Conservation (phyloP, 164 flowering plant genomes). For the Malania oleifera region DNA sequence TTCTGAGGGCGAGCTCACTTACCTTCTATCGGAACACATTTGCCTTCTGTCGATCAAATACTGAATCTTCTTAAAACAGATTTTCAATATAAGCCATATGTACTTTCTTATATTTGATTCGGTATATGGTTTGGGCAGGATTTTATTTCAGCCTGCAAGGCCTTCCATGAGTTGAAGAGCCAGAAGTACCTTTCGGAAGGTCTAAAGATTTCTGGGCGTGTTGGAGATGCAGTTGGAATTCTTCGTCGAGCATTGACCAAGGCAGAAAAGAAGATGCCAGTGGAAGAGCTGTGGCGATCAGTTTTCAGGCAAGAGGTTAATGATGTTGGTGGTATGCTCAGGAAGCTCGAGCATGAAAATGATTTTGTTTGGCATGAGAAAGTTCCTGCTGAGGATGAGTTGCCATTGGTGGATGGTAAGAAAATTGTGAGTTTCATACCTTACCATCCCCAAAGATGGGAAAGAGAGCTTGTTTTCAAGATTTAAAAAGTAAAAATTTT, state of each 20-base stretch:
- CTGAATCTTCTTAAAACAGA: too few relatives aligned
- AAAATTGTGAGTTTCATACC: conserved; percentile 39
- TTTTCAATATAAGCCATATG: too few relatives aligned
- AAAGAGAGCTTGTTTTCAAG: conserved; percentile 41
- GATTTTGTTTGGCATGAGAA: conserved; percentile 50
- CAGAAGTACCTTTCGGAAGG: conserved; percentile 40
- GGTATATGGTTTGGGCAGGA: conserved; percentile 46
- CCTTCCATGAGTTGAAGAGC: conserved; percentile 46
- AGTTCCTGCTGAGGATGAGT: conserved; percentile 29
- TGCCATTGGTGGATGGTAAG: conserved; percentile 46
- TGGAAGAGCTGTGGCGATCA: conserved; percentile 42
- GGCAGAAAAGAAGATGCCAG: conserved; percentile 28
- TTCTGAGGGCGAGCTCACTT: too few relatives aligned
- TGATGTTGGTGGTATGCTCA: conserved; percentile 25
- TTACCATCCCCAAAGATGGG: conserved; percentile 40
- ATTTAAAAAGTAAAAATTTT: conserved; percentile 20
- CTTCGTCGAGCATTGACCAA: conserved; percentile 34
- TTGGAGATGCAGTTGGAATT: conserved; percentile 52
- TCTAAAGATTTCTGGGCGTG: conserved; percentile 24
- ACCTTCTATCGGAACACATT: too few relatives aligned
- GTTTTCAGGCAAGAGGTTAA: conserved; percentile 33
- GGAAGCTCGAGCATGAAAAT: conserved; percentile 50
- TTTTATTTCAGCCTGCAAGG: conserved; percentile 34
- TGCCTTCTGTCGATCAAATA: too few relatives aligned
- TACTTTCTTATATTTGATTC: too few relatives aligned